Evolutionary conservation across 345 rosid species (phyloP).

Genomic region (Noccaea bulbosa): DNA sequence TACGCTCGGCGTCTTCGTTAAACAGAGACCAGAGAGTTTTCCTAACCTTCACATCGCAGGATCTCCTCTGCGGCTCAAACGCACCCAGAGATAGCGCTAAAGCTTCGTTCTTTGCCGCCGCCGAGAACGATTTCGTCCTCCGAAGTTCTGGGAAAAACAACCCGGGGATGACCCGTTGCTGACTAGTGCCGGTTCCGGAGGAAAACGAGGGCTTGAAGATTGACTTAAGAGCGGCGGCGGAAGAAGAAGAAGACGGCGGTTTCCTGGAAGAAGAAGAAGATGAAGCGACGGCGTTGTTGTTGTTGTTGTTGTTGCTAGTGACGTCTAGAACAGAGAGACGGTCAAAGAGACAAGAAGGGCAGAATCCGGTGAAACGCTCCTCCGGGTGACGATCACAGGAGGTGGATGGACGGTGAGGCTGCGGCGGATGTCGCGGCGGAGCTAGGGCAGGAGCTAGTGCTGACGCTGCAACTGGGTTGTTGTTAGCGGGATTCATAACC

Average conservation of each 20-base stretch:
- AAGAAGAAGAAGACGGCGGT: slow-evolving; percentile 59
- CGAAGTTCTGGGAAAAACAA: slow-evolving; percentile 82
- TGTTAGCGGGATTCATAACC: slow-evolving; percentile 89
- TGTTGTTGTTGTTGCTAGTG: slow-evolving; percentile 29
- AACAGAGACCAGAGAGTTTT: slow-evolving; percentile 82
- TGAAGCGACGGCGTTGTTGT: slow-evolving; percentile 31
- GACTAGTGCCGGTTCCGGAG: not conserved
- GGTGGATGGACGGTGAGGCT: slow-evolving; percentile 81
- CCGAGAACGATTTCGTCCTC: slow-evolving; percentile 90
- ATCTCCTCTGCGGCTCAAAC: slow-evolving; percentile 94
- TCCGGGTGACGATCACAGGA: slow-evolving; percentile 92
- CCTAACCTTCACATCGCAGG: slow-evolving; percentile 93
- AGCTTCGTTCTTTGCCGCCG: slow-evolving; percentile 86
- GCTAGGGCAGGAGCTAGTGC: slow-evolving; percentile 46
- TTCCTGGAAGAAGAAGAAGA: slow-evolving; percentile 59
- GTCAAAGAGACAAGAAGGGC: slow-evolving; percentile 96
- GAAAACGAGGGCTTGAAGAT: slow-evolving; percentile 51
- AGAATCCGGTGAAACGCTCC: slow-evolving; percentile 87
- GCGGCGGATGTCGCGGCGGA: slow-evolving; percentile 76
- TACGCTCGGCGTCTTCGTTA: slow-evolving; percentile 63
- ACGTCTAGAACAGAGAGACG: slow-evolving; percentile 76
- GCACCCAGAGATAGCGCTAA: slow-evolving; percentile 68
- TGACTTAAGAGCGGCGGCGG: slow-evolving; percentile 62
- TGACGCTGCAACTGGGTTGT: slow-evolving; percentile 52
- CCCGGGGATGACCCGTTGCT: slow-evolving; percentile 23